Percentiles rank a stretch among this genome's conserved stretches.
These are phyloP conservation scores for Sphenostylis stenocarpa DNA, from an alignment of 306 rosid species.

Conservation along the genomic window DNA sequence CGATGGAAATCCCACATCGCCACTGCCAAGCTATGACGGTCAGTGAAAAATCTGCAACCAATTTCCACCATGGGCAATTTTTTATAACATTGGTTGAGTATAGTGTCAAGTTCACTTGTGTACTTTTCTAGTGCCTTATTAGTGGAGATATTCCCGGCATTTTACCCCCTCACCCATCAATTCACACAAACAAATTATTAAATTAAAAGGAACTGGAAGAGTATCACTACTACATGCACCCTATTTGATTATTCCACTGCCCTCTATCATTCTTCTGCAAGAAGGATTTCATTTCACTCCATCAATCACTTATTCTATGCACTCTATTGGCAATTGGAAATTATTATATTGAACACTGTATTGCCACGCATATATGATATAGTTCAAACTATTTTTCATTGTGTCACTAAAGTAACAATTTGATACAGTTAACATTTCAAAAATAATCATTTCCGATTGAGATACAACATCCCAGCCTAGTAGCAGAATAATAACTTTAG, in stretches of 20 bases:
- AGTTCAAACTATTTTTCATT: background rate
- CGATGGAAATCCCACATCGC: too few relatives aligned
- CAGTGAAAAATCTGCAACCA: too few relatives aligned
- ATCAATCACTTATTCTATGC: background rate
- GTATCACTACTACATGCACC: background rate
- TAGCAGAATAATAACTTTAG: background rate
- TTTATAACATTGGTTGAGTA: too few relatives aligned
- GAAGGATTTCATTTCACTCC: background rate
- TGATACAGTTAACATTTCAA: background rate
- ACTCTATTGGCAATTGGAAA: background rate
- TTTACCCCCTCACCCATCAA: too few relatives aligned
- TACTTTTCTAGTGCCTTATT: too few relatives aligned
- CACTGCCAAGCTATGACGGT: too few relatives aligned
- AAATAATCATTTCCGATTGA: background rate
- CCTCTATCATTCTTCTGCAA: background rate
- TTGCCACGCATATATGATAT: background rate
- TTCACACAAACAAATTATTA: background rate
- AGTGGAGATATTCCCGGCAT: too few relatives aligned
- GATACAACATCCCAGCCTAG: background rate
- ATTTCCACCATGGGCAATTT: too few relatives aligned
- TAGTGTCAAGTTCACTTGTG: too few relatives aligned
- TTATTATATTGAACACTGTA: background rate
- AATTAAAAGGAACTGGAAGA: background rate
- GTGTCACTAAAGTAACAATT: background rate
- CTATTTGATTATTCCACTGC: background rate